These are phyloP conservation scores for Periconia sp. DNA, from an alignment of 2,329 filamentous ascomycete genomes.

Conservation along the genomic window DNA sequence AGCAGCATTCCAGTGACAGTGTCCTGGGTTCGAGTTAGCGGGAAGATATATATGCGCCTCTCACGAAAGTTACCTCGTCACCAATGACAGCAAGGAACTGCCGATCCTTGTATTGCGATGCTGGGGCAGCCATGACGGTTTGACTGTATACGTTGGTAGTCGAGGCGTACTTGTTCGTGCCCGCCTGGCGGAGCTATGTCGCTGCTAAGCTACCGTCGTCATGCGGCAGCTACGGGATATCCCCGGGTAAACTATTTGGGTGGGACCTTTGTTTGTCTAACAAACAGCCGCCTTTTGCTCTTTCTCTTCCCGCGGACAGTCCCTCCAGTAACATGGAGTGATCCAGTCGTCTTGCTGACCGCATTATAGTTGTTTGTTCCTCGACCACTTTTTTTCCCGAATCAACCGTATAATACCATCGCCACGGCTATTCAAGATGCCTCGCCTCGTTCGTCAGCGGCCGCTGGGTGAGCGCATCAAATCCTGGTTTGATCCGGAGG, in stretches of 20 bases:
- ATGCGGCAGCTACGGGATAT: constrained; percentile 1
- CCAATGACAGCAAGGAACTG: constrained; percentile 98
- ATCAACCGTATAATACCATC: background rate
- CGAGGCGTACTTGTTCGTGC: constrained; percentile 2
- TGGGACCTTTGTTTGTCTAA: constrained; percentile 9
- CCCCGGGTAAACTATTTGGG: constrained; percentile 18
- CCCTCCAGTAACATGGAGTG: constrained; percentile 25
- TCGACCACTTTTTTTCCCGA: background rate
- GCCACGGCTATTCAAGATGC: constrained; percentile 53
- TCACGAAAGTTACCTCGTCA: constrained; percentile 70
- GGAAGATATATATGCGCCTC: background rate
- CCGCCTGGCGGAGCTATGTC: constrained; percentile 22
- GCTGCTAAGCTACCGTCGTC: constrained; percentile 25
- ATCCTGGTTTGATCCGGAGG: constrained; percentile 79
- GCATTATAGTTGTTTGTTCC: background rate
- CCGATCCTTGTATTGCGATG: constrained; percentile 71
- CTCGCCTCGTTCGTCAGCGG: constrained; percentile 78
- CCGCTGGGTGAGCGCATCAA: constrained; percentile 80
- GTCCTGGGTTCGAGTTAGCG: constrained; percentile 60
- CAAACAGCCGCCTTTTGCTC: constrained; percentile 2
- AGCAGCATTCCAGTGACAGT: constrained; percentile 94
- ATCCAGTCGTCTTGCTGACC: constrained; percentile 3
- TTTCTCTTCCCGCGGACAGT: constrained; percentile 10
- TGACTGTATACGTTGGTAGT: constrained; percentile 6
- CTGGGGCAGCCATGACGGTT: constrained; percentile 59